Base-by-base conservation (phyloP, 1,284 basidiomycete species). In the Leccinum subrobustum region DNA sequence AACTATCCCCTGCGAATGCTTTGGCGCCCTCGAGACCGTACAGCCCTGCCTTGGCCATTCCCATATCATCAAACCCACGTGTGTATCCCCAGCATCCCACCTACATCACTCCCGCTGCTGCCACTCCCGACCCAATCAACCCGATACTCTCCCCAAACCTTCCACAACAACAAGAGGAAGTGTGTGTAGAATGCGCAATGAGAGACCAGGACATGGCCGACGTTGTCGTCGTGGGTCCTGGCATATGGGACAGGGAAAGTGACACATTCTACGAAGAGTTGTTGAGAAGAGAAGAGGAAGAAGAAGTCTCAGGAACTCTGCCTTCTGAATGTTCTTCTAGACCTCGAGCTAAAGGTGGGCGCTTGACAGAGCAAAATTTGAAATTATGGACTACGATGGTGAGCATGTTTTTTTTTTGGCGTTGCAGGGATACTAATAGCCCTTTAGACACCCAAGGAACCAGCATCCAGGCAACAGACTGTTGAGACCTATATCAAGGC, bases 151-250 rank as follows among this genome's bases (percentile, higher is more conserved):
- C 82, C 11, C 81, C 83, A 6, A 74, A 64, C 35, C 78, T 81
- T 50, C 77, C 74, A 67, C 78, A 69, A 57, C 81, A 77, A 20
- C 85, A 81, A 64, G 89, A 90, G 68, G 95, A 98, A 74, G 81
- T 98, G 50, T 99, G 96, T 70, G 82, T 98, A 54, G 96, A 99
- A 77, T 99, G 96, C 75, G 93, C 97, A 70, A 99, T 99, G 96
- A 89, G 96, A 50, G 96, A 99, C 77, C 89, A 96, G 71, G 96
- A 99, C 73, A 95, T 99, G 91, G 94, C 92, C 37, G 96, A 98
- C 75, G 93, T 99, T 29, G 84, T 91, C 72, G 96, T 98, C 23
- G 84, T 88, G 2, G 88, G 89, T 31, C 86, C 89, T 4, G 93
- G 94, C 1, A 83, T 92, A 14, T 99, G 96, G 96, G 94, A 93